Percentiles rank a stretch among this genome's conserved stretches.
phyloP scores from a whole-genome alignment of 352 stramenopile species.

The Peronospora farinosa region DNA sequence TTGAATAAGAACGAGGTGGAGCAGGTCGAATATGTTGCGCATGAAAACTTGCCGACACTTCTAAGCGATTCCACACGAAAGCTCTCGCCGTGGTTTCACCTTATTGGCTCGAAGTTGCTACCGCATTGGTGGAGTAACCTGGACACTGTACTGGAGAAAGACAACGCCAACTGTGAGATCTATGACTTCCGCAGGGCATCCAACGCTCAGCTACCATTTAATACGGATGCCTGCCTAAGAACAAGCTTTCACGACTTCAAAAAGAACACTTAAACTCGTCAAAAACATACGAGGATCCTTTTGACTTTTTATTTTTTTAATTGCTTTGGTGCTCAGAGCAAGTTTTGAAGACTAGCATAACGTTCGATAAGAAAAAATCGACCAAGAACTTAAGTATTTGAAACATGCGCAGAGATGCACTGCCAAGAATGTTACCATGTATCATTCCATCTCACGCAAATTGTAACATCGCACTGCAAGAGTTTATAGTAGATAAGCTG shows the following conservation, averaged over 20 bases:
- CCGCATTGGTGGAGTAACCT: conserved; percentile 71
- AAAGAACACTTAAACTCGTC: neutral
- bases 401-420: too few relatives aligned
- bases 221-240: neutral
- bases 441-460: too few relatives aligned
- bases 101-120: conserved; percentile 66
- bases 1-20: conserved; percentile 93
- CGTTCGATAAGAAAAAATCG: too few relatives aligned
- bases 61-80: conserved; percentile 50
- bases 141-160: conserved; percentile 48
- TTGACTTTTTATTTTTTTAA: too few relatives aligned
- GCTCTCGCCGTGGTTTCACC: conserved; percentile 81
- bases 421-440: too few relatives aligned
- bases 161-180: conserved; percentile 46
- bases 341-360: too few relatives aligned
- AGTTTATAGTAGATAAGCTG: too few relatives aligned
- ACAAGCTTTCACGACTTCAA: neutral
- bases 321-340: too few relatives aligned
- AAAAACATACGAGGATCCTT: too few relatives aligned
- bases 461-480: too few relatives aligned
- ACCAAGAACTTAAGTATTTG: too few relatives aligned
- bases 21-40: conserved; percentile 85
- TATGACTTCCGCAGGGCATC: conserved; percentile 45
- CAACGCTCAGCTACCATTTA: conserved; percentile 1
- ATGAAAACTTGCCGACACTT: conserved; percentile 44